These are phyloP conservation scores for Paraphaeosphaeria sporulosa DNA, from an alignment of 2,329 filamentous ascomycete species.

Conservation along the genomic window DNA sequence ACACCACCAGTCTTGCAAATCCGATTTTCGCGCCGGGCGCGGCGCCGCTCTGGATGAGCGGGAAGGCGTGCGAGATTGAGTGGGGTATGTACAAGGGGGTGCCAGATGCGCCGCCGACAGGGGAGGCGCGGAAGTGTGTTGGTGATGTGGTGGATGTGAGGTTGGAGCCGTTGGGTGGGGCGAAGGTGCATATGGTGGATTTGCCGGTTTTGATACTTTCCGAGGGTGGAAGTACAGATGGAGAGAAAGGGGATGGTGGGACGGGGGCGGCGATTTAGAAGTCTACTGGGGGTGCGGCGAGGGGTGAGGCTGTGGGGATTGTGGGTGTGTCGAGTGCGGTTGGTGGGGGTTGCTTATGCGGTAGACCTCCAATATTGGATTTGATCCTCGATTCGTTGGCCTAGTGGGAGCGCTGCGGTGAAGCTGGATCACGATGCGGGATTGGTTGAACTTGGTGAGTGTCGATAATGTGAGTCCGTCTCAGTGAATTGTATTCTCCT, in stretches of 20 bases:
- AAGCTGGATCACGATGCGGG: too few species aligned
- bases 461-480: too few species aligned
- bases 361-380: not conserved
- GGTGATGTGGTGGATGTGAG: conserved; percentile 26
- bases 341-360: not conserved
- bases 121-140: conserved; percentile 19
- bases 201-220: conserved; percentile 32
- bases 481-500: not conserved
- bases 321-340: not conserved
- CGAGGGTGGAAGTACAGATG: not conserved
- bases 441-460: too few species aligned
- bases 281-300: not conserved
- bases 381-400: too few species aligned
- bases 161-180: conserved; percentile 47
- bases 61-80: conserved; percentile 43
- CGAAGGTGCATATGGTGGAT: conserved; percentile 49
- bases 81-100: conserved; percentile 36
- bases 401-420: too few species aligned
- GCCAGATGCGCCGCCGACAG: conserved; percentile 37
- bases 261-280: not conserved
- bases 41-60: conserved; percentile 41
- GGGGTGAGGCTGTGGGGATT: not conserved
- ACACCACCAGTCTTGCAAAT: conserved; percentile 25
- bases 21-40: conserved; percentile 47
- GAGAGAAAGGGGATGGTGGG: not conserved